phyloP scores from a whole-genome alignment of 148 eudicot species.

The Fagopyrum homotropicum region DNA sequence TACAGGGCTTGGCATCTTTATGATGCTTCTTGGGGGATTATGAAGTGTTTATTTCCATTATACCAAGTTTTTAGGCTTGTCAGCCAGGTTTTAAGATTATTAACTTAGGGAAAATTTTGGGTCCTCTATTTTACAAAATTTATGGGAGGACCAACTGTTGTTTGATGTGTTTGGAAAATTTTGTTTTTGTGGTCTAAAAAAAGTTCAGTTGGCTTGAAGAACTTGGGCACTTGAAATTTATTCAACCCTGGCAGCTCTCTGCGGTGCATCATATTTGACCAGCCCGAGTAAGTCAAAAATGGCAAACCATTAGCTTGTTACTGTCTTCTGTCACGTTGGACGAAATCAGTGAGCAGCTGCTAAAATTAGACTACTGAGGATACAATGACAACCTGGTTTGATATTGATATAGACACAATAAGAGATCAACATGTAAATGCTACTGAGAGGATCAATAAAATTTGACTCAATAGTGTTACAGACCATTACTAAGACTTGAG shows the following conservation, averaged over 20 bases:
- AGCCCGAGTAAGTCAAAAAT: too few relatives aligned
- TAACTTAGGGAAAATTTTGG: not conserved
- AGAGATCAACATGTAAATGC: too few relatives aligned
- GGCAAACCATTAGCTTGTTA: too few relatives aligned
- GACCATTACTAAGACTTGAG: not conserved
- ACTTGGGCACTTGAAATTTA: not conserved
- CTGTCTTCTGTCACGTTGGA: too few relatives aligned
- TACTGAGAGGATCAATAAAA: too few relatives aligned
- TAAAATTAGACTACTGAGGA: too few relatives aligned
- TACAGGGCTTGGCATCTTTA: not conserved
- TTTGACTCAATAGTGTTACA: too few relatives aligned
- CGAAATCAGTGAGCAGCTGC: too few relatives aligned
- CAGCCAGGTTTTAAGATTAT: slow-evolving; percentile 9
- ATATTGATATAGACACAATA: too few relatives aligned
- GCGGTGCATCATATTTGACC: too few relatives aligned
- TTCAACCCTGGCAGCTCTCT: too few relatives aligned
- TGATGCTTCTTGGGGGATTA: not conserved
- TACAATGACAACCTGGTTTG: too few relatives aligned
- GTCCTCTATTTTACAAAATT: not conserved
- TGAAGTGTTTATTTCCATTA: not conserved
- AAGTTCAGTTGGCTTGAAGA: not conserved
- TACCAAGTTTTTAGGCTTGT: slow-evolving; percentile 9
- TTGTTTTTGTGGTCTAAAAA: not conserved
- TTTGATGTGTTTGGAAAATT: not conserved
- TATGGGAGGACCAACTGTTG: slow-evolving; percentile 9